Evolutionary conservation across 2,329 filamentous ascomycete species (phyloP).

Genomic region (Cephalotrichum gorgonifer): DNA sequence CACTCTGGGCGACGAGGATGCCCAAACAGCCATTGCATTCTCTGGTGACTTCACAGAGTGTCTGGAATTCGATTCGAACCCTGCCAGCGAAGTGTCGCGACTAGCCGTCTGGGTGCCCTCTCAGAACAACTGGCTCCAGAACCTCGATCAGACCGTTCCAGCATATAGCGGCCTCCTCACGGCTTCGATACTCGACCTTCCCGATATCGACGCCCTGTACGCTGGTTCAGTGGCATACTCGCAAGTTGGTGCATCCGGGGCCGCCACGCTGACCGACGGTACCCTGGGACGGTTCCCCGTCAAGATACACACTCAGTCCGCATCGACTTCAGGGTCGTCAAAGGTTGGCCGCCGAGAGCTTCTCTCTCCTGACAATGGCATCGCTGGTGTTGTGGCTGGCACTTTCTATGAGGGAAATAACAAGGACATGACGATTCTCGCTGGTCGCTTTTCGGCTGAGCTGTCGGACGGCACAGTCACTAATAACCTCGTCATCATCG

Average conservation of each 20-base stretch:
- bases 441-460: conserved; percentile 71
- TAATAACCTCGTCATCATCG: conserved; percentile 73
- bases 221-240: conserved; percentile 76
- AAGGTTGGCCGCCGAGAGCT: conserved; percentile 36
- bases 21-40: conserved; percentile 67
- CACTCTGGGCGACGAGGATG: conserved; percentile 59
- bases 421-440: conserved; percentile 77
- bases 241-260: conserved; percentile 61
- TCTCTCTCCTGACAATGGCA: conserved; percentile 21
- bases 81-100: conserved; percentile 53
- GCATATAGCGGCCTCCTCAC: conserved; percentile 64
- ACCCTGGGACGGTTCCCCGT: conserved; percentile 48
- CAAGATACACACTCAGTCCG: conserved; percentile 31
- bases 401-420: conserved; percentile 61
- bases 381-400: conserved; percentile 65
- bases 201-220: conserved; percentile 56
- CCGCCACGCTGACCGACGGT: conserved; percentile 50
- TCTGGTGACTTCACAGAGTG: conserved; percentile 72
- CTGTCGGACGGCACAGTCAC: conserved; percentile 59
- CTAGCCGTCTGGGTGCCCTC: conserved; percentile 92
- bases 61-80: conserved; percentile 53
- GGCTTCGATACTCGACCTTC: conserved; percentile 54
- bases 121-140: conserved; percentile 75
- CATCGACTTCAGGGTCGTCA: conserved; percentile 19
- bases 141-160: conserved; percentile 55